A percentile compares a stretch with the other conserved stretches of the same genome.
phyloP scores from a whole-genome alignment of 331 rosid species.

The Rhamnella rubrinervis region DNA sequence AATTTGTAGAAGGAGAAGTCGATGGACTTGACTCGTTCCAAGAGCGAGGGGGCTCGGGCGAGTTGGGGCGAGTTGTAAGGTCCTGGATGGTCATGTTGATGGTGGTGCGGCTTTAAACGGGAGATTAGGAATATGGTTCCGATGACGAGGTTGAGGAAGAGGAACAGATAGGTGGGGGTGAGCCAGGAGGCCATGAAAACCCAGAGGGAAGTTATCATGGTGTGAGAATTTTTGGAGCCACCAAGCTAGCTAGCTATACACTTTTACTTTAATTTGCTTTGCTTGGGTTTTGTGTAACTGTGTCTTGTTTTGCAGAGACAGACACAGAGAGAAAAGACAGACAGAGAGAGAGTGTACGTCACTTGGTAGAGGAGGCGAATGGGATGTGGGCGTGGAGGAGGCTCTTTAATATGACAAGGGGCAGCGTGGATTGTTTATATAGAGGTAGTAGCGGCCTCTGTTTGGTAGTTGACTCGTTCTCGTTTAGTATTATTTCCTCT shows the following conservation, averaged over 20 bases:
- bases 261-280: no score
- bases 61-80: conserved; percentile 17
- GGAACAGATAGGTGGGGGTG: conserved; percentile 66
- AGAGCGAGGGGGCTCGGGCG: conserved; percentile 28
- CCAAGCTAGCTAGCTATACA: not conserved
- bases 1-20: conserved; percentile 27
- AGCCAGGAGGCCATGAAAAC: conserved; percentile 44
- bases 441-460: no score
- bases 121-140: conserved; percentile 49
- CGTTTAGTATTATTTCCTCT: no score
- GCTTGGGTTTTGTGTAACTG: not conserved
- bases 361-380: no score
- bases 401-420: no score
- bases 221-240: not conserved
- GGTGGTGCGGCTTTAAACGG: conserved; percentile 19
- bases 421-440: no score
- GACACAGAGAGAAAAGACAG: not conserved
- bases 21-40: conserved; percentile 47
- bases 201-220: conserved; percentile 7
- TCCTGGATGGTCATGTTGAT: not conserved
- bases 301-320: not conserved
- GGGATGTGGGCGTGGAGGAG: no score
- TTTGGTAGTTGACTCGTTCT: no score
- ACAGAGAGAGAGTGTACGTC: not conserved
- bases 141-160: conserved; percentile 69